Evolutionary conservation across 2,329 filamentous ascomycete species (phyloP), one percentile per base, ranked within the genome.

Genomic region (Ceratocystis harringtonii): DNA sequence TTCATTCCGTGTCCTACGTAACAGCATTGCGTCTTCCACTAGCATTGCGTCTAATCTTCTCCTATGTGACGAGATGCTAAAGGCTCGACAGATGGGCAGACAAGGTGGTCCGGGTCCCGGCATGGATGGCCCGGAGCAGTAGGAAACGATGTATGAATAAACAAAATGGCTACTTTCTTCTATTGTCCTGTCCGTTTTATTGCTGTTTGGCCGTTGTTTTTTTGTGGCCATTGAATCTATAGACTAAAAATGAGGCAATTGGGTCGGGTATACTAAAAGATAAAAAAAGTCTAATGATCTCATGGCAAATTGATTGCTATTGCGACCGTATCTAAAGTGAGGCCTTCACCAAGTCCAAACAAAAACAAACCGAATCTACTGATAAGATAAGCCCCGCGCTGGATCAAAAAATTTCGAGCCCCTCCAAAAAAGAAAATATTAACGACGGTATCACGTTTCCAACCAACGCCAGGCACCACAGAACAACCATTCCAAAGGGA

Each of bases 11-110:
- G 94, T 99, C 44, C 77, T 99, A 71, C 84, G 94, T 70, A 97
- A 97, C 79, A 91, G 87, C 75, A 85, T 99, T 69, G 91, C 94
- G 2, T 96, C 92, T 43, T 94, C 91, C 75, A 88, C 92, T 30
- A 90, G 94, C 69, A 99, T 99, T 72, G 92, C 94, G 5, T 92
- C 90, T 8, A 99, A 99, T 78, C 80, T 99, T 69, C 79, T 99
- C 70, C 82, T 99, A 62, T 99, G 94, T 73, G 94, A 99, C 73
- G 94, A 99, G 81, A 82, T 99, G 79, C 80, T 99, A 72, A 99
- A 99, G 82, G 94, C 94, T 68, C 84, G 94, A 74, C 92, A 99
- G 79, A 99, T 99, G 94, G 87, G 82, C 61, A 79, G 84, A 72
- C 76, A 79, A 75, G 80, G 77, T 48, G 83, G 82, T 25, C 84